Base-by-base conservation (phyloP, 2,329 filamentous ascomycete genomes). In the Leptodontidium sp. region DNA sequence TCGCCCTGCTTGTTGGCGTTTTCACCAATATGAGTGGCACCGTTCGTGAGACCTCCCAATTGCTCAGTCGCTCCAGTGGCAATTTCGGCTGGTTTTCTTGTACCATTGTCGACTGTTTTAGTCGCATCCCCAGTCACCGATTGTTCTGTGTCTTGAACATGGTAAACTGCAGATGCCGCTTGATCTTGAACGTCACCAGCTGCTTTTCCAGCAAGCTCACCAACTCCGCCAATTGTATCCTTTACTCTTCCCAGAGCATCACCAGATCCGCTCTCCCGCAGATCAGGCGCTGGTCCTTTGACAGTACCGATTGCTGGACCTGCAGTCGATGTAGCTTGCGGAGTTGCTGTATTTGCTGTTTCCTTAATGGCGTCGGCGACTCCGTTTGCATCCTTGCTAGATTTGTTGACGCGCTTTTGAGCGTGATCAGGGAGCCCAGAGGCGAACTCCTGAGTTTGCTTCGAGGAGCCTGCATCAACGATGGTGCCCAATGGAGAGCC, bases 401-500 rank as follows among this genome's bases (percentile, higher is more conserved):
- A 55, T 59, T 63, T 63, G 14, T 40, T 12, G 24, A 45, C 38
- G 4, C 58, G 50, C 4, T 62, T 21, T 24, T 61, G 45, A 24
- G 50, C 57, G 21, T 67, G 55, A 6, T 66, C 57, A 38, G 64
- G 62, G 1, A 40, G 17, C 2, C 29, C 38, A 24, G 49, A 45
- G 14, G 59, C 45, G 52, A 53, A 35, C 5, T 70, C 52, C 24
- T 67, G 65, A 29, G 35, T 35, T 32, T 64, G 49, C 29, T 52
- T 21, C 5, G 61, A 50, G 24, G 49, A 14, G 21, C 61, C 61
- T 7, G 11, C 57, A 21, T 35, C 26, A 29, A 57, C 45, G 35
- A 67, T 58, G 26, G 64, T 43, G 14, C 64, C 64, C 35, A 72
- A 53, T 47, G 70, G 68, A 32, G 47, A 61, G 5, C 45, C 62